Percentiles rank a stretch among this genome's conserved stretches.
phyloP scores from a whole-genome alignment of 805 yeast species.

The Jamesozyma rosinii region DNA sequence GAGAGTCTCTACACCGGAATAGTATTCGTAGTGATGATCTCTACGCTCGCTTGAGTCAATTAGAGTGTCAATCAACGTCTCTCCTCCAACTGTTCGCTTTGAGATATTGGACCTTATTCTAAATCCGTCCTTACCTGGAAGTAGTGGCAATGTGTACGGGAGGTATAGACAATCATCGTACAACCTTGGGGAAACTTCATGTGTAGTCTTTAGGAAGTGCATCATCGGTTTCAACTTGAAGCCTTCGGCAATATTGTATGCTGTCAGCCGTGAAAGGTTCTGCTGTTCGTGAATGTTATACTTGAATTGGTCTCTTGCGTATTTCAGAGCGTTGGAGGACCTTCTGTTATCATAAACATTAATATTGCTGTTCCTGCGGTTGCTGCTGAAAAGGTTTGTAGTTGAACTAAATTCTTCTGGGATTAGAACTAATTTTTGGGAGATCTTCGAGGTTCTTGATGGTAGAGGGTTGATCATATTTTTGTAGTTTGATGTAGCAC shows the following conservation, averaged over 20 bases:
- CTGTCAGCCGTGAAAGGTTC: conserved; percentile 77
- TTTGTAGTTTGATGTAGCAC: conserved; percentile 10
- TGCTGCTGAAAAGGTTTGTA: conserved; percentile 2
- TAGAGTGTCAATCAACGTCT: conserved; percentile 56
- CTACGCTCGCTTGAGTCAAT: conserved; percentile 75
- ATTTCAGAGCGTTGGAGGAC: background rate
- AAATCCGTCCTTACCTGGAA: conserved; percentile 75
- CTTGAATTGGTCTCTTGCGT: conserved; percentile 1
- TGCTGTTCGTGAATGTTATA: conserved; percentile 17
- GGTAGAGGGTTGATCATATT: conserved; percentile 26
- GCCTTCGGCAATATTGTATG: conserved; percentile 81
- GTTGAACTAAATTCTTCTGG: conserved; percentile 39
- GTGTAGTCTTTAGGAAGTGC: conserved; percentile 55
- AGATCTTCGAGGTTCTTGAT: conserved; percentile 74
- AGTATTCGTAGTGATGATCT: conserved; percentile 88
- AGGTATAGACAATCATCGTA: conserved; percentile 92
- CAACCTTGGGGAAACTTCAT: conserved; percentile 74
- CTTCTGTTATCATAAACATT: background rate
- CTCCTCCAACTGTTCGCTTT: conserved; percentile 33
- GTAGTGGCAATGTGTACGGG: conserved; percentile 76
- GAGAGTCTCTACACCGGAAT: conserved; percentile 60
- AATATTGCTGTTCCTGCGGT: background rate
- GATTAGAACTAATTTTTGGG: conserved; percentile 77
- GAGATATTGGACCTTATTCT: conserved; percentile 59
- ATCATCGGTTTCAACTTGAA: conserved; percentile 57